Base-by-base conservation (phyloP, 2,329 filamentous ascomycete species). In the Arthrinium phaeospermum region DNA sequence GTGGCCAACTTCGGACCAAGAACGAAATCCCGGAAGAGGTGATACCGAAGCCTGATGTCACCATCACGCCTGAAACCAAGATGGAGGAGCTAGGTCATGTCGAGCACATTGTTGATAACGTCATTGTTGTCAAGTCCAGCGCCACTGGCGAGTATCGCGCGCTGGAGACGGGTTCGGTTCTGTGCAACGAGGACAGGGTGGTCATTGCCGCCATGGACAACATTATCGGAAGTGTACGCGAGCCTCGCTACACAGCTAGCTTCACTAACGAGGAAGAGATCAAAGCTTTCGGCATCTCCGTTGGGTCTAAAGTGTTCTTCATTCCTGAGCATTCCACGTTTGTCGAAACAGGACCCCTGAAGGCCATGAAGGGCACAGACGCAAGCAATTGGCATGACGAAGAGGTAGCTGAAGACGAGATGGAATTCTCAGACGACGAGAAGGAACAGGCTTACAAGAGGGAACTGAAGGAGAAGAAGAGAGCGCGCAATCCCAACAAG, bases 361-460 rank as follows among this genome's bases (percentile, higher is more conserved):
- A 92, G 81, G 88, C 87, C 70, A 81, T 93, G 78, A 98, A 97
- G 83, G 94, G 95, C 73, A 96, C 94, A 13, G 96, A 99, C 82
- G 96, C 96, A 12, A 97, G 94, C 70, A 98, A 98, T 80, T 88
- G 98, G 71, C 93, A 98, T 81, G 96, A 98, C 76, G 96, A 99
- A 81, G 96, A 98, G 83, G 89, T 95, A 10, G 91, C 85, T 22
- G 92, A 93, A 45, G 94, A 97, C 49, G 96, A 98, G 80, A 89
- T 94, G 77, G 96, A 98, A 80, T 98, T 98, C 81, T 98, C 96
- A 0, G 96, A 99, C 76, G 96, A 99, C 78, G 96, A 99, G 83
- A 93, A 94, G 76, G 96, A 99, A 82, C 92, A 93, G 10, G 94
- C 95, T 77, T 91, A 94, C 80, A 97, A 93, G 84, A 85, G 89